A percentile compares a stretch with the other conserved stretches of the same genome.
These are phyloP conservation scores for Sugiyamaella paludigena DNA, from an alignment of 1,139 yeast species.

Conservation along the genomic window DNA sequence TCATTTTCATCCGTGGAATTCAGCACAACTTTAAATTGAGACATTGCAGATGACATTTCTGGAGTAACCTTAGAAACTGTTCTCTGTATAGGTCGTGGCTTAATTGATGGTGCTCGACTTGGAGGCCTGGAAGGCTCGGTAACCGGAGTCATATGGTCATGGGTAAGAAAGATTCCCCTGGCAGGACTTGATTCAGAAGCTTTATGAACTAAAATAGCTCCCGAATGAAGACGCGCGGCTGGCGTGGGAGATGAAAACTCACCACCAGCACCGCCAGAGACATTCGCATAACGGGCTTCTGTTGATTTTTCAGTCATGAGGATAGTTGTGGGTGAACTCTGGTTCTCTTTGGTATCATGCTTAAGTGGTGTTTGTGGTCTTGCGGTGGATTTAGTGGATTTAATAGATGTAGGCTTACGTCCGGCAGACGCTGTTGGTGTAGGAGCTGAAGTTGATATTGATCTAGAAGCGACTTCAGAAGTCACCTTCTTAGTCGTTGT, in stretches of 20 bases:
- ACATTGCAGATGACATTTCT: conserved; percentile 33
- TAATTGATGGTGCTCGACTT: conserved; percentile 1
- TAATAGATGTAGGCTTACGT: not conserved
- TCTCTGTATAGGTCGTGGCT: conserved; percentile 2
- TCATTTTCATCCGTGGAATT: conserved; percentile 16
- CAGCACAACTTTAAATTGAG: conserved; percentile 33
- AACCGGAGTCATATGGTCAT: conserved; percentile 15
- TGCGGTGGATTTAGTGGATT: no score
- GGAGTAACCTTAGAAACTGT: conserved; percentile 23
- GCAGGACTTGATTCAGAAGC: conserved; percentile 35
- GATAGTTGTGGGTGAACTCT: conserved; percentile 21
- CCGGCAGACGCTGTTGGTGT: not conserved
- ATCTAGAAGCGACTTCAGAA: not conserved
- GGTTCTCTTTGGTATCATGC: no score
- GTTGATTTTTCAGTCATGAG: conserved; percentile 21
- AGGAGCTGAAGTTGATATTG: conserved; percentile 1
- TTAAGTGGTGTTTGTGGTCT: no score
- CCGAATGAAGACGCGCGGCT: conserved; percentile 29
- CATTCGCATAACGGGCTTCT: conserved; percentile 7
- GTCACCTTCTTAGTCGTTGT: not conserved
- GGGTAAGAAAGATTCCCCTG: conserved; percentile 30
- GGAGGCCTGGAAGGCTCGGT: conserved; percentile 7
- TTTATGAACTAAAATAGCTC: conserved; percentile 30
- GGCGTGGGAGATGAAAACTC: conserved; percentile 29
- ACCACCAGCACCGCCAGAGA: conserved; percentile 12